Percentiles rank a stretch among this genome's conserved stretches.
Conservation (phyloP, 768 basidiomycete genomes). For the Boletellus ananas region DNA sequence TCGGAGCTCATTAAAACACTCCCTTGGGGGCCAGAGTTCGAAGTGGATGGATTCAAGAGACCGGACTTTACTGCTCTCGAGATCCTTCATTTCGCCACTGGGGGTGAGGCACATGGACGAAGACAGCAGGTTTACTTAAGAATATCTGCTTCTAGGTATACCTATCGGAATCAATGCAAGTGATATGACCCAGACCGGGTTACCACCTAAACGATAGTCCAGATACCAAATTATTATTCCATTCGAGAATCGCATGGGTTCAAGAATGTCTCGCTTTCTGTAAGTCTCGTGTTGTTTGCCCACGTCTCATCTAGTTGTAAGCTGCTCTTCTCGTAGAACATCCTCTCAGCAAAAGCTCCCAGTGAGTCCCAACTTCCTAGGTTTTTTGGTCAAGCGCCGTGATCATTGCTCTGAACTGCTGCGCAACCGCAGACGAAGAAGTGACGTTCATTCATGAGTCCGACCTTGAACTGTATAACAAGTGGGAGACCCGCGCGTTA, state of each 20-base stretch:
- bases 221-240: slow-evolving; percentile 87
- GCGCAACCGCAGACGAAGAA: slow-evolving; percentile 54
- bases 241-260: slow-evolving; percentile 79
- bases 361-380: slow-evolving; percentile 39
- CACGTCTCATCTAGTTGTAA: not conserved
- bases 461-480: slow-evolving; percentile 68
- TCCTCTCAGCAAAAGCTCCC: slow-evolving; percentile 83
- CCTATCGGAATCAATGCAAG: slow-evolving; percentile 82
- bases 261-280: slow-evolving; percentile 84
- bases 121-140: not conserved
- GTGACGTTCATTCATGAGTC: slow-evolving; percentile 80
- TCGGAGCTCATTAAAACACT: slow-evolving; percentile 75
- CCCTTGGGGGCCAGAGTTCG: slow-evolving; percentile 73
- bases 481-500: slow-evolving; percentile 76
- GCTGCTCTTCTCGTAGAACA: slow-evolving; percentile 48
- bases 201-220: slow-evolving; percentile 1
- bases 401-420: not conserved
- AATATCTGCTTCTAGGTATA: slow-evolving; percentile 47
- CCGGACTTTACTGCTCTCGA: slow-evolving; percentile 88
- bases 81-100: slow-evolving; percentile 78
- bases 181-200: not conserved
- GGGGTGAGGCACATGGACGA: slow-evolving; percentile 44
- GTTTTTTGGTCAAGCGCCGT: not conserved
- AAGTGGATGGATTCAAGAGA: slow-evolving; percentile 73
- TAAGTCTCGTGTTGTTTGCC: slow-evolving; percentile 32